phyloP scores from a whole-genome alignment of 306 rosid species.

The Corylus americana region DNA sequence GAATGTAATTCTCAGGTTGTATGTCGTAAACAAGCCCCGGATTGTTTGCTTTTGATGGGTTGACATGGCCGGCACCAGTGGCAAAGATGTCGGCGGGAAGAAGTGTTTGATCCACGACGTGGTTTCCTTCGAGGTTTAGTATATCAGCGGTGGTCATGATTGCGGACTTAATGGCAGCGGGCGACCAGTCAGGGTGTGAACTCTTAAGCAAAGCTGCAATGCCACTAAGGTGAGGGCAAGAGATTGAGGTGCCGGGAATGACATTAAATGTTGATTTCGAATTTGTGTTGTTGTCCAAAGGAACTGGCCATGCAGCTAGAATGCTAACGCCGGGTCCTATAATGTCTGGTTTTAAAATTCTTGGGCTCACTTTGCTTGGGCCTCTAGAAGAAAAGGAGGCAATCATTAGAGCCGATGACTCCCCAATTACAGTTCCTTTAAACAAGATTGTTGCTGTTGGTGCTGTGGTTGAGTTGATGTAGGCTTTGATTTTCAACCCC shows the following conservation, averaged over 20 bases:
- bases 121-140: constrained; percentile 23
- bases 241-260: constrained; percentile 56
- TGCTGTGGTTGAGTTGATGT: constrained; percentile 34
- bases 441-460: constrained; percentile 43
- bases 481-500: constrained; percentile 38
- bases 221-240: constrained; percentile 61
- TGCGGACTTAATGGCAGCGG: constrained; percentile 60
- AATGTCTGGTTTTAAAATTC: constrained; percentile 63
- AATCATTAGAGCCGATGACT: constrained; percentile 38
- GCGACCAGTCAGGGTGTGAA: constrained; percentile 69
- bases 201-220: constrained; percentile 53
- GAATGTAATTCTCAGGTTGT: constrained; percentile 43
- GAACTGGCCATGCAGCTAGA: constrained; percentile 53
- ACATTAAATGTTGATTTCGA: constrained; percentile 22
- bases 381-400: constrained; percentile 61
- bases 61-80: constrained; percentile 57
- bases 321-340: constrained; percentile 57
- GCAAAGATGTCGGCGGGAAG: constrained; percentile 43
- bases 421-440: constrained; percentile 53
- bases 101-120: constrained; percentile 37
- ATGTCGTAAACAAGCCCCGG: constrained; percentile 56
- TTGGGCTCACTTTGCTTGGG: constrained; percentile 45
- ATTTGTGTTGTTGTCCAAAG: constrained; percentile 32
- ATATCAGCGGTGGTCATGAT: constrained; percentile 40
- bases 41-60: constrained; percentile 51